phyloP scores from a whole-genome alignment of 768 basidiomycete species.

The Dioszegia crocea region DNA sequence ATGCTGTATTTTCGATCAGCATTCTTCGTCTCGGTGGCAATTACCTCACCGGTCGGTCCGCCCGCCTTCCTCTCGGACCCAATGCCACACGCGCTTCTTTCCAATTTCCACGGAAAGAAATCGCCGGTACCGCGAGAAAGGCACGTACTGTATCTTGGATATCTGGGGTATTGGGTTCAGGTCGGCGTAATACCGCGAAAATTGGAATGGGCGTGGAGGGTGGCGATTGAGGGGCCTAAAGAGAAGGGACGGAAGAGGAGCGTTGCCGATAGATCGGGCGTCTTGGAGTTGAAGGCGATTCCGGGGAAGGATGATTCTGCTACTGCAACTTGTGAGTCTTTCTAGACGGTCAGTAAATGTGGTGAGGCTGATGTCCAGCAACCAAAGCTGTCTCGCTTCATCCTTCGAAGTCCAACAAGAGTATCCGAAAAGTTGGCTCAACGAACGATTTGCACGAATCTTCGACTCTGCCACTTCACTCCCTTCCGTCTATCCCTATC shows the following conservation, averaged over 20 bases:
- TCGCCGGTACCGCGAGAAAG: conserved; percentile 10
- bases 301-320: conserved; percentile 28
- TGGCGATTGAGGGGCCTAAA: conserved; percentile 16
- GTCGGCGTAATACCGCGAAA: conserved; percentile 21
- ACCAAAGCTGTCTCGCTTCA: conserved; percentile 5
- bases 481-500: conserved; percentile 16
- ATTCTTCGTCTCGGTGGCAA: conserved; percentile 78
- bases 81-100: neutral
- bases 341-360: neutral
- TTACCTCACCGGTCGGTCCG: conserved; percentile 36
- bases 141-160: conserved; percentile 31
- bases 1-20: conserved; percentile 81
- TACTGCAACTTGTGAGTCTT: conserved; percentile 7
- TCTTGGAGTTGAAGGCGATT: conserved; percentile 33
- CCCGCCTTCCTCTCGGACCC: conserved; percentile 32
- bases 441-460: conserved; percentile 19
- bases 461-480: conserved; percentile 18
- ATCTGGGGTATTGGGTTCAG: conserved; percentile 34
- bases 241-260: conserved; percentile 37
- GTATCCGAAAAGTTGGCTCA: conserved; percentile 26
- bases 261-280: conserved; percentile 30
- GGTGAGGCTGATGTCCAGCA: neutral
- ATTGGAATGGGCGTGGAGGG: conserved; percentile 30
- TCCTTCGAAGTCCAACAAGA: conserved; percentile 18
- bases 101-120: conserved; percentile 16